Conservation (phyloP, 2,329 filamentous ascomycete species). For the Clarireedia hainanense region DNA sequence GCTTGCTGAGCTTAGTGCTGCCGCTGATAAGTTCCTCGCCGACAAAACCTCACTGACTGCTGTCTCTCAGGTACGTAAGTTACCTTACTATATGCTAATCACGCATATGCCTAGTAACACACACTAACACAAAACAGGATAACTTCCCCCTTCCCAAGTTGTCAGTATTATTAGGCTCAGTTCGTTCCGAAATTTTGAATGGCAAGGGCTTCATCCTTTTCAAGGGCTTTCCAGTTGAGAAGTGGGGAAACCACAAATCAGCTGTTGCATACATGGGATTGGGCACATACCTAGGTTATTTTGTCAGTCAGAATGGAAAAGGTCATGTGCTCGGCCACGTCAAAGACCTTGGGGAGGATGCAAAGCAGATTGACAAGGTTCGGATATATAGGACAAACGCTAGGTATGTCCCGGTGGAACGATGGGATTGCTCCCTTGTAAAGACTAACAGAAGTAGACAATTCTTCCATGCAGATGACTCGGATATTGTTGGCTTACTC, state of each 20-base stretch:
- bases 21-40: slow-evolving; percentile 62
- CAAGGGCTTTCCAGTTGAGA: slow-evolving; percentile 69
- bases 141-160: slow-evolving; percentile 57
- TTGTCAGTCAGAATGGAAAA: slow-evolving; percentile 75
- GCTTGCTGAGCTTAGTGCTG: slow-evolving; percentile 55
- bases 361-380: slow-evolving; percentile 65
- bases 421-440: neutral
- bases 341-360: slow-evolving; percentile 65
- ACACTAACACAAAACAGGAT: slow-evolving; percentile 14
- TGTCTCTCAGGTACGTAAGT: slow-evolving; percentile 47
- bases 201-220: slow-evolving; percentile 88
- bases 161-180: slow-evolving; percentile 41
- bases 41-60: slow-evolving; percentile 61
- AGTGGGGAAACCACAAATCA: slow-evolving; percentile 73
- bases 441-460: slow-evolving; percentile 39
- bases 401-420: slow-evolving; percentile 32
- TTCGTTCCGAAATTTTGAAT: slow-evolving; percentile 63
- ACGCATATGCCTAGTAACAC: neutral
- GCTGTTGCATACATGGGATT: slow-evolving; percentile 89
- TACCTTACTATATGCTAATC: neutral
- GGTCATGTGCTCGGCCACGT: slow-evolving; percentile 86
- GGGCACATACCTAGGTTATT: slow-evolving; percentile 78
- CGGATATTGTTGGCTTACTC: slow-evolving; percentile 74
- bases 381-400: slow-evolving; percentile 87
- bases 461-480: slow-evolving; percentile 80